Evolutionary conservation across 805 yeast genomes (phyloP), one percentile per base, ranked within the genome.

Genomic region (Trichomonascus vanleenenianus): DNA sequence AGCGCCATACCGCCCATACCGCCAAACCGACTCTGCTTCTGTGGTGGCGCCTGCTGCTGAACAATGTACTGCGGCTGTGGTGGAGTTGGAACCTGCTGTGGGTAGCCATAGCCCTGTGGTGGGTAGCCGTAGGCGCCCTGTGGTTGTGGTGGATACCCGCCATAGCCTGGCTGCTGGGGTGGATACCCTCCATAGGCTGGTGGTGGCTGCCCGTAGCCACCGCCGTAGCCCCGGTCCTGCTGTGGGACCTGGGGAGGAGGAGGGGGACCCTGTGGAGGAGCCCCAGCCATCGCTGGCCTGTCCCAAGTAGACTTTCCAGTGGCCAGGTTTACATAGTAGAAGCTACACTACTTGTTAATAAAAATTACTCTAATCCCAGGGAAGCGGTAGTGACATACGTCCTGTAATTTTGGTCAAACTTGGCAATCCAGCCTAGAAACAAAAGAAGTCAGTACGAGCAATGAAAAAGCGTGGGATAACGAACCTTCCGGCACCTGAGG

Each of bases 251-350:
- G 50, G 3, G 22, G 39, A n/a, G 18, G 40, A 16, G 19, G 38
- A 11, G 32, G 34, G 9, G 30, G 22, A 22, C n/a, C 19, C 12
- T 39, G 45, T 12, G 45, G 45, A 9, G 40, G 37, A 11, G 22
- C 31, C 3, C 35, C 18, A 6, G 11, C 39, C 19, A 45, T 59
- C 2, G 46, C 16, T 12, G 96, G 97, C 11, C 80, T 78, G 44
- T 85, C 95, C 97, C 97, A 91, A 63, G 88, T 96, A 0, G 96
- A 85, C 53, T 77, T 69, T 49, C 84, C 82, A 11, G 85, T 76
- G 12, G 71, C 57, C 52, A 84, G 65, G 55, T 87, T 71, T n/a
- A 91, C 95, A 57, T 80, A 91, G 62, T 81, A 91, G 80, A 81
- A 86, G 1, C 83, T 77, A 42, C 73, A 71, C 60, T 83, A 83